phyloP scores from a whole-genome alignment of 495 filamentous ascomycete species.

The Penicillium maclennaniae region DNA sequence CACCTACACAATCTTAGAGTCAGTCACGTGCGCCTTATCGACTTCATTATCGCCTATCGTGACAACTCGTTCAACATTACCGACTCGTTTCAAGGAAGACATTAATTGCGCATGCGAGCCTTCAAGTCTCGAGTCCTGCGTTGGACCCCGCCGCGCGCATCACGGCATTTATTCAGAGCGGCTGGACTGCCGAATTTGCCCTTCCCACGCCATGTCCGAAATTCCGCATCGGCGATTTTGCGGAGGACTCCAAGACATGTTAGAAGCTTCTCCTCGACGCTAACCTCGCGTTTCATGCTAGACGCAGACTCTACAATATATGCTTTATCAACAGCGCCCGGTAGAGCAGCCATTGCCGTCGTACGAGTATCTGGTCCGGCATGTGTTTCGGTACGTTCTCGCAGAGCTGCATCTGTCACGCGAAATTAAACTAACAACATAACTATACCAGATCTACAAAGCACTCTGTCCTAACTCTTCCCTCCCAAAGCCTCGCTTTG shows the following conservation, averaged over 20 bases:
- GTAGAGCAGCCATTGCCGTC: conserved; percentile 86
- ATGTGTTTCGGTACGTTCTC: conserved; percentile 57
- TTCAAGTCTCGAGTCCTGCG: conserved; percentile 18
- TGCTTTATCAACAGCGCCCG: conserved; percentile 82
- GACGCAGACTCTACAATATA: conserved; percentile 69
- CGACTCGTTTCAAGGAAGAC: neutral
- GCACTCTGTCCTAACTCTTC: conserved; percentile 63
- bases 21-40: neutral
- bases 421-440: conserved; percentile 9
- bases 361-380: conserved; percentile 82
- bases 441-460: conserved; percentile 61
- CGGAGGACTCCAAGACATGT: neutral
- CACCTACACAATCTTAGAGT: neutral
- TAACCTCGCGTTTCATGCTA: conserved; percentile 15
- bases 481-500: conserved; percentile 69
- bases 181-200: conserved; percentile 5
- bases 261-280: conserved; percentile 27
- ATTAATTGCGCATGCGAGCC: conserved; percentile 34
- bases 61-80: neutral
- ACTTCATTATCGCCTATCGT: neutral
- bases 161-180: conserved; percentile 15
- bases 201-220: conserved; percentile 12
- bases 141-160: conserved; percentile 25
- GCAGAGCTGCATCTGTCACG: neutral
- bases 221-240: neutral